These are phyloP conservation scores for Naematelia aurantialba DNA, from an alignment of 768 basidiomycete genomes.

Conservation along the genomic window DNA sequence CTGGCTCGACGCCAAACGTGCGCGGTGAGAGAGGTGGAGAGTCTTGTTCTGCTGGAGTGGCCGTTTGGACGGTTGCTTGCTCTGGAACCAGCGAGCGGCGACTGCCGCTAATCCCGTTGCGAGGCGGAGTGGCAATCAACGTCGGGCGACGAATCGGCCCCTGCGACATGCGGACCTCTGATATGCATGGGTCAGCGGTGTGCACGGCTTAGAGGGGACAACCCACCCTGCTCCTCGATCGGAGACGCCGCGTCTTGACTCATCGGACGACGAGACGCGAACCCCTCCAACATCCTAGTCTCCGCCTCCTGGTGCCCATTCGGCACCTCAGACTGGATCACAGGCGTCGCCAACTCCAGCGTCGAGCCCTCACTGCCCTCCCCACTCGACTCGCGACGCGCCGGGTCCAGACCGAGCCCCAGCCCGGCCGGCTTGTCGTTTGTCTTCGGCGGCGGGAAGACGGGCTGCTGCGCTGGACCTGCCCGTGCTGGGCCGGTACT, in stretches of 20 bases:
- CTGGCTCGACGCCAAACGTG: constrained; percentile 16
- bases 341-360: constrained; percentile 9
- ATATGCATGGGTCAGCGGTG: not conserved
- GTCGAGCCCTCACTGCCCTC: constrained; percentile 4
- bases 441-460: not conserved
- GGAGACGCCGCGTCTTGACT: not conserved
- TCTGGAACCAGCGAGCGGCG: not conserved
- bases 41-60: not conserved
- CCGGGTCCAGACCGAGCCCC: not conserved
- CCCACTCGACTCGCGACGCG: constrained; percentile 7
- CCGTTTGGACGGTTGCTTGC: not conserved
- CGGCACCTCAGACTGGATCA: not conserved
- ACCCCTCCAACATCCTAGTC: not conserved
- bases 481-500: not conserved
- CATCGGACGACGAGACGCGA: not conserved
- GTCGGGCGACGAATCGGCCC: constrained; percentile 4
- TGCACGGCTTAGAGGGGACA: not conserved
- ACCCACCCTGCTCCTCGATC: not conserved
- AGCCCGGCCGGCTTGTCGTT: not conserved
- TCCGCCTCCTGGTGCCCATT: not conserved
- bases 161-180: constrained; percentile 5
- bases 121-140: constrained; percentile 9
- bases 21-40: constrained; percentile 17
- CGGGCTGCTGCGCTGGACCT: not conserved
- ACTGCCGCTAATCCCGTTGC: not conserved